phyloP scores from a whole-genome alignment of 208 protist genomes.

The Naegleria fowleri region DNA sequence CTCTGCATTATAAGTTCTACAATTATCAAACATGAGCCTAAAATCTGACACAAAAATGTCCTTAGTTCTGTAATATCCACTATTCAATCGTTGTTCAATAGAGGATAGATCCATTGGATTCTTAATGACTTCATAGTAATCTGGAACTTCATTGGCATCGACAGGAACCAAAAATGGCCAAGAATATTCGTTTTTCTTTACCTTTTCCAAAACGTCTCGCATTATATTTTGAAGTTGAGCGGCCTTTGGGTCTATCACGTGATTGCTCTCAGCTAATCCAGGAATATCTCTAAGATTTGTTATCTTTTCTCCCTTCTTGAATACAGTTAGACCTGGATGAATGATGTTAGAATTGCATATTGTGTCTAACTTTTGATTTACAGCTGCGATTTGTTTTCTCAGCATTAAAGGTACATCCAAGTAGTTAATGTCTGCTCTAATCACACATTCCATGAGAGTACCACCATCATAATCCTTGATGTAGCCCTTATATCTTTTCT shows the following conservation, averaged over 20 bases:
- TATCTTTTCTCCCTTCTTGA: background rate
- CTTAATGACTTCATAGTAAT: slow-evolving; percentile 32
- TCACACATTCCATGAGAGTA: slow-evolving; percentile 43
- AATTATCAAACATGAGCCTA: slow-evolving; percentile 27
- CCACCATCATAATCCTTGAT: slow-evolving; percentile 47
- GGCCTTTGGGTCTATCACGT: background rate
- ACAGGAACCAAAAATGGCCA: slow-evolving; percentile 32
- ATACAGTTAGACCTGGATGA: background rate
- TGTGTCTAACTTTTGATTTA: background rate
- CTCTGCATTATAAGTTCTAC: slow-evolving; percentile 18
- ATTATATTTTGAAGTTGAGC: background rate
- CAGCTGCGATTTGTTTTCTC: background rate
- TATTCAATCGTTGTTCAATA: slow-evolving; percentile 1
- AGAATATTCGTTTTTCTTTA: slow-evolving; percentile 1
- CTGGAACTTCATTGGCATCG: slow-evolving; percentile 20
- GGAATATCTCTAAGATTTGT: background rate
- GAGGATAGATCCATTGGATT: slow-evolving; percentile 29
- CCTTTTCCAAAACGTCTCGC: background rate
- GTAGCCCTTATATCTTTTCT: slow-evolving; percentile 35
- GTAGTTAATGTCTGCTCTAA: slow-evolving; percentile 37
- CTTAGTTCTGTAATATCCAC: background rate
- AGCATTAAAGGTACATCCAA: slow-evolving; percentile 30
- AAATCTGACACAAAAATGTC: slow-evolving; percentile 27
- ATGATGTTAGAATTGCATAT: slow-evolving; percentile 18
- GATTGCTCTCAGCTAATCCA: background rate